These are phyloP conservation scores for Tylopilus rubrobrunneus DNA, from an alignment of 768 basidiomycete species.

Conservation along the genomic window DNA sequence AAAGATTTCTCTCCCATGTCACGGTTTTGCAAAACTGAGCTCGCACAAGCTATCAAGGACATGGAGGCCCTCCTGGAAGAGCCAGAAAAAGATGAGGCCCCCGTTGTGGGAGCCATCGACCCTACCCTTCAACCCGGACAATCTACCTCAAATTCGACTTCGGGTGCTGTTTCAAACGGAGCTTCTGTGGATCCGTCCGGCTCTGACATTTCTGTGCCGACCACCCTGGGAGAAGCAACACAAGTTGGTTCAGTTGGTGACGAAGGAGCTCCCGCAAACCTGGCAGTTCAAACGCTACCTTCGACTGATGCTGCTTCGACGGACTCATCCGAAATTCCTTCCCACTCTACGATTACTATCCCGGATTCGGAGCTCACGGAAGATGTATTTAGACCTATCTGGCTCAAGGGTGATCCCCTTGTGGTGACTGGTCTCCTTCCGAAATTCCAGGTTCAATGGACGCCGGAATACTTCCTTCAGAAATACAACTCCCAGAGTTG, in stretches of 20 bases:
- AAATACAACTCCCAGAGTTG: slow-evolving; percentile 62
- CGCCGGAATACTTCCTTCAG: slow-evolving; percentile 74
- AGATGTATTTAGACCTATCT: slow-evolving; percentile 60
- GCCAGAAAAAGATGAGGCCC: slow-evolving; percentile 27
- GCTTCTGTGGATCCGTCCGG: slow-evolving; percentile 8
- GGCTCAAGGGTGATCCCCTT: slow-evolving; percentile 72
- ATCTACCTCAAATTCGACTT: not conserved
- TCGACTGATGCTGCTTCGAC: slow-evolving; percentile 1
- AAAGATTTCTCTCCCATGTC: slow-evolving; percentile 78
- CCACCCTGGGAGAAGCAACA: slow-evolving; percentile 10
- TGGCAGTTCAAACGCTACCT: slow-evolving; percentile 5
- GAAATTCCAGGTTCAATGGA: slow-evolving; percentile 72
- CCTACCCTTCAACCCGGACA: slow-evolving; percentile 24
- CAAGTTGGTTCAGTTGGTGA: slow-evolving; percentile 2
- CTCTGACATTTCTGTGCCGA: not conserved
- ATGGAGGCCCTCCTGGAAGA: slow-evolving; percentile 57
- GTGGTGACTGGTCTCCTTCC: slow-evolving; percentile 65
- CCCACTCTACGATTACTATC: slow-evolving; percentile 44
- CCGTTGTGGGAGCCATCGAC: slow-evolving; percentile 26
- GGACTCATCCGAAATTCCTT: slow-evolving; percentile 38
- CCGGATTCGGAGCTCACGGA: slow-evolving; percentile 49
- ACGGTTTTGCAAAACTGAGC: slow-evolving; percentile 62
- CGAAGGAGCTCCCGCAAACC: slow-evolving; percentile 5
- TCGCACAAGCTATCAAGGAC: slow-evolving; percentile 58
- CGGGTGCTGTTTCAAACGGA: slow-evolving; percentile 6